Evolutionary conservation across 306 rosid species (phyloP).

Genomic region (Sesbania bispinosa): DNA sequence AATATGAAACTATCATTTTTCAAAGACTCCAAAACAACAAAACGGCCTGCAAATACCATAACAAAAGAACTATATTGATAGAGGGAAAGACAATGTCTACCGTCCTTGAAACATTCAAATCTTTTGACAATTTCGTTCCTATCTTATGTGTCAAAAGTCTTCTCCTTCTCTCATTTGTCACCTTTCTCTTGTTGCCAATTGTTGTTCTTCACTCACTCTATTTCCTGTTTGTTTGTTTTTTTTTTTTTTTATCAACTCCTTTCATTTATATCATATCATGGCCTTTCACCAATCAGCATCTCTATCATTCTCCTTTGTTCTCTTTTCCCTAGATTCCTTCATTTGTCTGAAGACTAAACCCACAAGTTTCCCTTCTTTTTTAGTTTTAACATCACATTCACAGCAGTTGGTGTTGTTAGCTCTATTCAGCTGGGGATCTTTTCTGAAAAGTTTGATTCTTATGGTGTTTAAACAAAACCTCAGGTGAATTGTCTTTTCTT

Average conservation of each 20-base stretch:
- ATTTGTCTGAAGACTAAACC: slow-evolving; percentile 8
- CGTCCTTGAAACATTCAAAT: slow-evolving; percentile 35
- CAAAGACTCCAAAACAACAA: neutral
- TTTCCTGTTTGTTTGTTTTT: slow-evolving; percentile 16
- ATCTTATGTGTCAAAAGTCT: neutral
- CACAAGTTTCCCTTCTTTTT: neutral
- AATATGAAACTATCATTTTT: no score
- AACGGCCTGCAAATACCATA: slow-evolving; percentile 30
- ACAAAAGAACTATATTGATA: neutral
- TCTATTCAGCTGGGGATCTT: slow-evolving; percentile 20
- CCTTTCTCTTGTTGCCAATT: slow-evolving; percentile 45
- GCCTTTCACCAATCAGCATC: slow-evolving; percentile 39
- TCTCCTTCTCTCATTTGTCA: slow-evolving; percentile 37
- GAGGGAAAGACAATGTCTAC: slow-evolving; percentile 19
- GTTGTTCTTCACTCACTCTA: slow-evolving; percentile 21
- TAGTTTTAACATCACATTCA: neutral
- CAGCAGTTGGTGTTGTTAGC: neutral
- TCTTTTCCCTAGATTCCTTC: slow-evolving; percentile 25
- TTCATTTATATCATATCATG: slow-evolving; percentile 26
- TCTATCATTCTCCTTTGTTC: slow-evolving; percentile 26
- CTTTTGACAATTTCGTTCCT: no score
- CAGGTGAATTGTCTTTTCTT: slow-evolving; percentile 4
- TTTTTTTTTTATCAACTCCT: slow-evolving; percentile 2
- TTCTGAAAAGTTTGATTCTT: slow-evolving; percentile 6
- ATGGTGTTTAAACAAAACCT: neutral